A percentile compares a stretch with the other conserved stretches of the same genome.
Conservation (phyloP, 768 basidiomycete genomes). For the Dioszegia aurantiaca region DNA sequence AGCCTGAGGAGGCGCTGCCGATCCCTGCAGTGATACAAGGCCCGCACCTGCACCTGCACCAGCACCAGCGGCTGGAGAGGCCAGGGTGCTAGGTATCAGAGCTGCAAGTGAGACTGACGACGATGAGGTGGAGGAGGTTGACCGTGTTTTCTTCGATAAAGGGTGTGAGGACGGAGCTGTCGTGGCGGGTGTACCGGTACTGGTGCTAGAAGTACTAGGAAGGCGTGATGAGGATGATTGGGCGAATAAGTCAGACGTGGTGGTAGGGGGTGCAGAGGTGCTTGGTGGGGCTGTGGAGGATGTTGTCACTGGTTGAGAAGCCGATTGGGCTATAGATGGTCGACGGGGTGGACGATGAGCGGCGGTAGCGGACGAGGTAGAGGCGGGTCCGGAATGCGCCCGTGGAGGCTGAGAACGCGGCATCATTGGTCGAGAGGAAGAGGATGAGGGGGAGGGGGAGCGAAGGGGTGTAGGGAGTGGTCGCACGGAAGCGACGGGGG, state of each 20-base stretch:
- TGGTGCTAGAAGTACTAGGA: background rate
- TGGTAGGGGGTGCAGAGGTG: background rate
- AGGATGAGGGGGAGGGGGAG: background rate
- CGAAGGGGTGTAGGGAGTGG: background rate
- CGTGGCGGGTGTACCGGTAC: background rate
- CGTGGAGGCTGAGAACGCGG: slow-evolving; percentile 12
- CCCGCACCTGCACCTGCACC: background rate
- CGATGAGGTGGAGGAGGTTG: background rate
- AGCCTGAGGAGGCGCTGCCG: too few relatives aligned
- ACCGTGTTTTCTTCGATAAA: slow-evolving; percentile 4
- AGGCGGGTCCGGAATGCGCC: background rate
- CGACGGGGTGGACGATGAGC: slow-evolving; percentile 5
- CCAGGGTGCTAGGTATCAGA: background rate
- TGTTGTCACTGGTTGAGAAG: background rate
- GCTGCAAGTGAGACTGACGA: background rate
- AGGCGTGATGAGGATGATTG: background rate
- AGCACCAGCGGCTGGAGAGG: background rate
- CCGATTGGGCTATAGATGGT: slow-evolving; percentile 5
- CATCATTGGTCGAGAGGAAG: slow-evolving; percentile 11
- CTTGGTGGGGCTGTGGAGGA: background rate
- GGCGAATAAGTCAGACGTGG: background rate
- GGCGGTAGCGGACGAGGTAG: background rate
- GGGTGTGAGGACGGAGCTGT: slow-evolving; percentile 9
- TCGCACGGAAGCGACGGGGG: background rate
- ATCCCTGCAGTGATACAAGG: too few relatives aligned